A percentile compares a stretch with the other conserved stretches of the same genome.
Evolutionary conservation across 495 filamentous ascomycete species (phyloP).

Genomic region (Neurospora sp.): DNA sequence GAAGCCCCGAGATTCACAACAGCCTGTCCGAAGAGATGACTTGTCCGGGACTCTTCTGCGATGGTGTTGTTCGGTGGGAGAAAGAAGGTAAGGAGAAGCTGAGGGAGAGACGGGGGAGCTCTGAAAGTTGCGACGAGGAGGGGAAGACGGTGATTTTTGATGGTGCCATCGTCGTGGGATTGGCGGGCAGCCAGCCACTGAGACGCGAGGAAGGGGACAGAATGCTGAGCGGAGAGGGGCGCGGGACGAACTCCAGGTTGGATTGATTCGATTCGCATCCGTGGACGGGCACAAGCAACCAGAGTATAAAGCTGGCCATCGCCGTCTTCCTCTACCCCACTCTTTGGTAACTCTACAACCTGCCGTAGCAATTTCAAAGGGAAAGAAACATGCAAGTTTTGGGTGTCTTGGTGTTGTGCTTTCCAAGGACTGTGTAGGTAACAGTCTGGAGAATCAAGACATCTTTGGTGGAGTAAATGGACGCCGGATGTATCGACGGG

Average conservation of each 20-base stretch:
- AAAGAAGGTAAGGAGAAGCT: neutral
- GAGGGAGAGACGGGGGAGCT: constrained; percentile 1
- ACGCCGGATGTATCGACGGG: neutral
- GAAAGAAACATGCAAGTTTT: neutral
- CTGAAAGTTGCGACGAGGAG: constrained; percentile 15
- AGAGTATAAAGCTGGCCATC: neutral
- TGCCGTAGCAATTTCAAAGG: neutral
- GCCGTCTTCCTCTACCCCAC: neutral
- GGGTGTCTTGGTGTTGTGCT: neutral
- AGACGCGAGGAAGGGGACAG: neutral
- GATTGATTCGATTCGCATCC: neutral
- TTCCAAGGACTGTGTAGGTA: no score
- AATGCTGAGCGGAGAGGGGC: neutral
- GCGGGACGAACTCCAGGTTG: neutral
- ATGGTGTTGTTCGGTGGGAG: neutral
- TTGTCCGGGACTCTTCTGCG: neutral
- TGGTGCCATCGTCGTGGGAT: constrained; percentile 22
- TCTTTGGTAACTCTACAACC: neutral
- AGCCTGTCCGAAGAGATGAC: neutral
- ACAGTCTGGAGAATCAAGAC: neutral
- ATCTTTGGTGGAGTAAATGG: neutral
- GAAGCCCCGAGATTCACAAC: neutral
- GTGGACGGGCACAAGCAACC: neutral
- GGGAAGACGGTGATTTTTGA: constrained; percentile 20
- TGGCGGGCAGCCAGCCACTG: constrained; percentile 4